Evolutionary conservation across 2,329 filamentous ascomycete genomes (phyloP).

Genomic region (Didymella arachidicola): DNA sequence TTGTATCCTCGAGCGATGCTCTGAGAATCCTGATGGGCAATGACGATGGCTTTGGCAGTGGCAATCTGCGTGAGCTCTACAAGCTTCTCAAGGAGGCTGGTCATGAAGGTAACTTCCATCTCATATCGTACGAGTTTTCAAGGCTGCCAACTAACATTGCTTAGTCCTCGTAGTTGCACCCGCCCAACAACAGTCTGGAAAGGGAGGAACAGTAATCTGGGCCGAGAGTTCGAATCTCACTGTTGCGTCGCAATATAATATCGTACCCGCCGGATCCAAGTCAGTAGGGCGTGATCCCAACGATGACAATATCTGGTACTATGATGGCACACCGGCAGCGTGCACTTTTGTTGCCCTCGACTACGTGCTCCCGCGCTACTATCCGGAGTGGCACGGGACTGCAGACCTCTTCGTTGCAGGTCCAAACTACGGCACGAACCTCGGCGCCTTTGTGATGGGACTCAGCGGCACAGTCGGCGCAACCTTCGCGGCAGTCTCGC

Average conservation of each 20-base stretch:
- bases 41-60: conserved; percentile 52
- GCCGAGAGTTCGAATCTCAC: conserved; percentile 55
- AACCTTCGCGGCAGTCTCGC: conserved; percentile 60
- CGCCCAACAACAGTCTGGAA: conserved; percentile 55
- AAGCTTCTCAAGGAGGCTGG: conserved; percentile 37
- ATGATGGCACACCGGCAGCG: conserved; percentile 65
- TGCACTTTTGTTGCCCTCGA: conserved; percentile 65
- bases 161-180: conserved; percentile 55
- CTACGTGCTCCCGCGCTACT: conserved; percentile 59
- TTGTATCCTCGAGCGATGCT: conserved; percentile 27
- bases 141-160: neutral
- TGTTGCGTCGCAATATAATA: conserved; percentile 54
- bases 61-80: conserved; percentile 49
- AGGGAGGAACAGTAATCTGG: conserved; percentile 56
- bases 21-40: conserved; percentile 51
- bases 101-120: conserved; percentile 32
- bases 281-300: conserved; percentile 61
- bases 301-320: conserved; percentile 66
- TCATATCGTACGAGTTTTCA: neutral
- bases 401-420: conserved; percentile 64
- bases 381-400: conserved; percentile 54
- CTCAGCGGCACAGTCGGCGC: conserved; percentile 51
- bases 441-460: conserved; percentile 59
- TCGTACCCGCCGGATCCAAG: conserved; percentile 58
- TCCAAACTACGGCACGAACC: conserved; percentile 64